phyloP scores from a whole-genome alignment of 768 basidiomycete species.

The Baorangia bicolor region DNA sequence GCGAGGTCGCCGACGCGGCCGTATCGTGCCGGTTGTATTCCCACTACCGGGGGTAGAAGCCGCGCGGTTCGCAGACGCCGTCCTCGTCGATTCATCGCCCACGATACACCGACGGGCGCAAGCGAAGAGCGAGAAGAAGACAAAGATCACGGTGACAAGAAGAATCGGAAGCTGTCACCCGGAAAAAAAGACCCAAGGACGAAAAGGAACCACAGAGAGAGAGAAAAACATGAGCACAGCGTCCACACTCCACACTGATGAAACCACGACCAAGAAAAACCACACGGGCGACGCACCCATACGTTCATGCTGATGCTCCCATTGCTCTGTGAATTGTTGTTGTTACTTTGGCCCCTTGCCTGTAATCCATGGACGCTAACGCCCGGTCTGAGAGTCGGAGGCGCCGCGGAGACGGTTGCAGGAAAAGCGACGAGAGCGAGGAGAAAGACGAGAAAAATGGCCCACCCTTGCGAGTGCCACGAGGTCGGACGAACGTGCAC shows the following conservation, averaged over 20 bases:
- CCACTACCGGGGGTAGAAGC: constrained; percentile 10
- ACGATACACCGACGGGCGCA: constrained; percentile 23
- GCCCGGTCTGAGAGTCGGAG: background rate
- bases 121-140: constrained; percentile 17
- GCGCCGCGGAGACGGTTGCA: constrained; percentile 7
- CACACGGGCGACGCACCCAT: constrained; percentile 26
- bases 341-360: background rate
- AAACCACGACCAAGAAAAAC: background rate
- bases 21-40: background rate
- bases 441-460: background rate
- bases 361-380: background rate
- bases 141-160: constrained; percentile 21
- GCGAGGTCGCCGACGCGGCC: constrained; percentile 35
- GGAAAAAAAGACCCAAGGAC: background rate
- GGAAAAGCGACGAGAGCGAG: constrained; percentile 2
- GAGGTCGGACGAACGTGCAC: background rate
- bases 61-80: background rate
- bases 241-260: background rate
- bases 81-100: background rate
- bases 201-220: background rate
- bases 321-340: background rate
- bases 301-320: constrained; percentile 17
- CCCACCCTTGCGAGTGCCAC: background rate
- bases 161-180: constrained; percentile 28
- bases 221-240: constrained; percentile 1